Percentiles rank a stretch among this genome's conserved stretches.
Evolutionary conservation across 2,329 filamentous ascomycete species (phyloP).

Genomic region (Fusarium pseudoanthophilum): DNA sequence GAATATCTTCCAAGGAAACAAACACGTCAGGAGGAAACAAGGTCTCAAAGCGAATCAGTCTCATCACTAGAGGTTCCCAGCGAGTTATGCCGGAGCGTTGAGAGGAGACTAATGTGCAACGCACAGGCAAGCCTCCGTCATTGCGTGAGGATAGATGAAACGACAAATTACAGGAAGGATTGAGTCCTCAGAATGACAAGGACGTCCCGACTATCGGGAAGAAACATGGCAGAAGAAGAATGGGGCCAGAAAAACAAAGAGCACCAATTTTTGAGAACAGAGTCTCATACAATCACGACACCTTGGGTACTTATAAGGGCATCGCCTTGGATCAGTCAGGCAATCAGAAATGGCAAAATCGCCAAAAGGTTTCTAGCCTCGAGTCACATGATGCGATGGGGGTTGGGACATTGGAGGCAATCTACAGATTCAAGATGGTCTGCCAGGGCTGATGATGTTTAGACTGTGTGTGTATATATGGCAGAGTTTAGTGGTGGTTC

Average conservation of each 20-base stretch:
- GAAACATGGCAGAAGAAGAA: not conserved
- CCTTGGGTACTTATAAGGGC: conserved; percentile 22
- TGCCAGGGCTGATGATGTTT: conserved; percentile 13
- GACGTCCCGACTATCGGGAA: not conserved
- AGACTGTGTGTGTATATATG: conserved; percentile 26
- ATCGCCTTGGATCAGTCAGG: conserved; percentile 26
- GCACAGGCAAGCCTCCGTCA: not conserved
- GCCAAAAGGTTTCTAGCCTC: conserved; percentile 2
- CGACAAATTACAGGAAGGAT: not conserved
- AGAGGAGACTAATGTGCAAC: not conserved
- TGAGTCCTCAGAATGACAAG: not conserved
- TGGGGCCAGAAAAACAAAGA: not conserved
- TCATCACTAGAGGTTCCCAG: not conserved
- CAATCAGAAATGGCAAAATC: conserved; percentile 16
- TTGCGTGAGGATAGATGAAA: not conserved
- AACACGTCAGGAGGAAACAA: not conserved
- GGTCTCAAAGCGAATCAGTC: not conserved
- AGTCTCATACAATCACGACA: conserved; percentile 8
- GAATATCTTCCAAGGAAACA: not conserved
- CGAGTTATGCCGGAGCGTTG: not conserved
- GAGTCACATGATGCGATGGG: conserved; percentile 5
- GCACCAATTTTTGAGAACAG: not conserved
- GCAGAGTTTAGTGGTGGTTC: conserved; percentile 19
- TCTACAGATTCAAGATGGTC: conserved; percentile 10
- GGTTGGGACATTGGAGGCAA: not conserved